phyloP scores from a whole-genome alignment of 805 yeast species.

The Kodamaea leandrae region DNA sequence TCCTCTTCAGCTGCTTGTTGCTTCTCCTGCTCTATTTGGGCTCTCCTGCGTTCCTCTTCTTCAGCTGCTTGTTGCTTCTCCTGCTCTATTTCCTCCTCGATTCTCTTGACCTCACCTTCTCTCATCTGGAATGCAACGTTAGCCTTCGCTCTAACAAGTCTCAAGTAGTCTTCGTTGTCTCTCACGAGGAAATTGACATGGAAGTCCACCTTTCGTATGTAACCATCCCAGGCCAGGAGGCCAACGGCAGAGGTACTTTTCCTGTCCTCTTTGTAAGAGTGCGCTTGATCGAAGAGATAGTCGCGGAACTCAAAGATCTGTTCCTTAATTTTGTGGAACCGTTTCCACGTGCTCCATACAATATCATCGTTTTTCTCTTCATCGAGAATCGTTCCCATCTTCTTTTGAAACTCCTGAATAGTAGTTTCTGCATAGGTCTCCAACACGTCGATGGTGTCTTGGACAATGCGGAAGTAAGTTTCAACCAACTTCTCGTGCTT shows the following conservation, averaged over 20 bases:
- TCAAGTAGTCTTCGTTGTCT: slow-evolving; percentile 60
- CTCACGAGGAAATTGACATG: slow-evolving; percentile 50
- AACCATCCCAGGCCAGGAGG: slow-evolving; percentile 32
- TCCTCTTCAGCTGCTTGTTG: too few species aligned
- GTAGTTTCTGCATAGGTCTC: slow-evolving; percentile 74
- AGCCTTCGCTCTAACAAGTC: slow-evolving; percentile 40
- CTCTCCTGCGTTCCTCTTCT: not conserved
- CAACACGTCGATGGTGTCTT: slow-evolving; percentile 57
- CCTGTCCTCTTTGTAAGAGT: slow-evolving; percentile 19
- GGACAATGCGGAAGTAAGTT: slow-evolving; percentile 31
- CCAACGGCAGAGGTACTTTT: slow-evolving; percentile 26
- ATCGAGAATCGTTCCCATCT: slow-evolving; percentile 51
- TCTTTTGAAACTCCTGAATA: slow-evolving; percentile 60
- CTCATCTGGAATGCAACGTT: slow-evolving; percentile 42
- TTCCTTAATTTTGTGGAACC: slow-evolving; percentile 55
- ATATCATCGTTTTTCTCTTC: slow-evolving; percentile 33
- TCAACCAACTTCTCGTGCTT: slow-evolving; percentile 27
- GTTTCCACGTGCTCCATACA: slow-evolving; percentile 42
- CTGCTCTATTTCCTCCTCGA: not conserved
- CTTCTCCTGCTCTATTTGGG: not conserved
- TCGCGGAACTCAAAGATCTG: slow-evolving; percentile 56
- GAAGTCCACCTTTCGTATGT: slow-evolving; percentile 38
- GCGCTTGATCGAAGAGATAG: slow-evolving; percentile 34
- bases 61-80: not conserved
- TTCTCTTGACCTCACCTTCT: slow-evolving; percentile 22